Percentiles rank a stretch among this genome's conserved stretches.
Evolutionary conservation across 2,329 filamentous ascomycete species (phyloP).

Genomic region (Claviceps africana): DNA sequence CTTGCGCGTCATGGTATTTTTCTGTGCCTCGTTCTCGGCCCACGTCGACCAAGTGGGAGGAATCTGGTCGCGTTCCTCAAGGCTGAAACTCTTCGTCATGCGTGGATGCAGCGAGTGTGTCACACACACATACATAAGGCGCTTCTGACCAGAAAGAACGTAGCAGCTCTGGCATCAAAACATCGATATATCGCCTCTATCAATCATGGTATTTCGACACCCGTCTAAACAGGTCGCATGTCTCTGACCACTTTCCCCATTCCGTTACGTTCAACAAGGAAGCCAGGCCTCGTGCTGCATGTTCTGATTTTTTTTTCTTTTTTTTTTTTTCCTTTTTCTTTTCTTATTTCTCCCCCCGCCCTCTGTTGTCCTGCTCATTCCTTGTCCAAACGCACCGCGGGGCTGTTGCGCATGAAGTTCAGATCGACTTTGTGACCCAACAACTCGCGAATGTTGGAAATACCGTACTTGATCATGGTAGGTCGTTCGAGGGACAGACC

Average conservation of each 20-base stretch:
- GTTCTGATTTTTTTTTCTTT: neutral
- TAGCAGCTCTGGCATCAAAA: neutral
- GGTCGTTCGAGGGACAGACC: slow-evolving; percentile 83
- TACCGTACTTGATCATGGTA: slow-evolving; percentile 93
- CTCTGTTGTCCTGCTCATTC: slow-evolving; percentile 35
- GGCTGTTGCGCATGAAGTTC: slow-evolving; percentile 80
- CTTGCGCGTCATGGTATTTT: neutral
- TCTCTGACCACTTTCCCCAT: neutral
- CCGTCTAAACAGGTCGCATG: neutral
- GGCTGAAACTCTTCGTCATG: neutral
- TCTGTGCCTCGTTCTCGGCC: neutral
- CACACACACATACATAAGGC: neutral
- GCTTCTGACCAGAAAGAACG: no score
- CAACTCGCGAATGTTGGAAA: slow-evolving; percentile 82
- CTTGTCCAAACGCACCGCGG: slow-evolving; percentile 81
- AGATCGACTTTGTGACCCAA: slow-evolving; percentile 93
- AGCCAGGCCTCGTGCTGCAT: neutral
- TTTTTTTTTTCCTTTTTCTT: neutral
- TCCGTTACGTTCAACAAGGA: no score
- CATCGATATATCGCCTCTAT: neutral
- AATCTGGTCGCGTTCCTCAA: neutral
- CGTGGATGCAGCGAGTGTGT: neutral
- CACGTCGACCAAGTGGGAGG: neutral
- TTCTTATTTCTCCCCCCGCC: no score
- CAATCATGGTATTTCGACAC: neutral